A percentile compares a stretch with the other conserved stretches of the same genome.
Evolutionary conservation across 192 early-diverging fungal species (phyloP).

Genomic region (Umbelopsis ramanniana): DNA sequence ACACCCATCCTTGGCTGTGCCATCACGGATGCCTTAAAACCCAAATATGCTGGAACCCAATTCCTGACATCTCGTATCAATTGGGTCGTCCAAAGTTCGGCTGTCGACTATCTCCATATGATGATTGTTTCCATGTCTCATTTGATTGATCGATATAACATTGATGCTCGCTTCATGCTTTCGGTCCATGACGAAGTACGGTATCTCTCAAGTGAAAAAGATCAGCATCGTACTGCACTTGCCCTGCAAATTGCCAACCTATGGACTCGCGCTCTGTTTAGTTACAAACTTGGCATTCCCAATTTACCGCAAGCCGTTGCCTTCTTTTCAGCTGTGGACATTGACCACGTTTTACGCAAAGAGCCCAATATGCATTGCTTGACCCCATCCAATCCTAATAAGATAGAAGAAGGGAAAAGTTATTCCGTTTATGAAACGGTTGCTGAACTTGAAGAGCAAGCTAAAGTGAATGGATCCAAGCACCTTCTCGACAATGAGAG

Average conservation of each 20-base stretch:
- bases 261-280: conserved; percentile 92
- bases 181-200: conserved; percentile 96
- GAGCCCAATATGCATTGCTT: conserved; percentile 86
- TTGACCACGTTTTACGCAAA: conserved; percentile 91
- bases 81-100: conserved; percentile 98
- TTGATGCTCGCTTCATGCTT: conserved; percentile 85
- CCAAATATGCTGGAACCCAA: conserved; percentile 54
- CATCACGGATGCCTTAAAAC: conserved; percentile 86
- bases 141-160: conserved; percentile 74
- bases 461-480: neutral
- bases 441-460: neutral
- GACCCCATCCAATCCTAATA: conserved; percentile 76
- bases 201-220: conserved; percentile 81
- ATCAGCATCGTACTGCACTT: conserved; percentile 72
- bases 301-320: conserved; percentile 89
- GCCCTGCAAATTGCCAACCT: conserved; percentile 92
- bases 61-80: conserved; percentile 91
- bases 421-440: conserved; percentile 52
- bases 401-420: conserved; percentile 59
- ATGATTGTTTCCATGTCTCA: conserved; percentile 88
- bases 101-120: conserved; percentile 96
- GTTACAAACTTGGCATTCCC: conserved; percentile 80
- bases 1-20: conserved; percentile 89
- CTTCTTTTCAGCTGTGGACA: conserved; percentile 94
- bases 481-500: neutral